Percentiles rank a stretch among this genome's conserved stretches.
Conservation (phyloP, 352 stramenopile genomes). For the Phytopythium delawarense region DNA sequence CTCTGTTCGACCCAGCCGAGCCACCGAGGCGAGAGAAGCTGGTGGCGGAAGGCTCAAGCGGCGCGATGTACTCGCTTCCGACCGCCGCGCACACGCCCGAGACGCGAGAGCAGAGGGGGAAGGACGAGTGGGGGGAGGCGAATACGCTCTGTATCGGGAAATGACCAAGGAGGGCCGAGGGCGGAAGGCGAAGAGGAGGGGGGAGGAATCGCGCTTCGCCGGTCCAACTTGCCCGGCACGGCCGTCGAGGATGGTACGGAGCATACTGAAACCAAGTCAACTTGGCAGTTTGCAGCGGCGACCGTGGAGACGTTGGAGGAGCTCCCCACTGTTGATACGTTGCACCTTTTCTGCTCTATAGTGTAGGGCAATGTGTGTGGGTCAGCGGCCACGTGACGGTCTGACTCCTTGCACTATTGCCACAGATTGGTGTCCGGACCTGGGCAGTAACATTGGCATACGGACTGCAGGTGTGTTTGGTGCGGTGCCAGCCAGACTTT, state of each 20-base stretch:
- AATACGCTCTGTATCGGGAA: slow-evolving; percentile 6
- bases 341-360: background rate
- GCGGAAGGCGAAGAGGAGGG: background rate
- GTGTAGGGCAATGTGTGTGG: background rate
- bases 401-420: slow-evolving; percentile 8
- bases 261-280: slow-evolving; percentile 6
- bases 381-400: background rate
- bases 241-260: background rate
- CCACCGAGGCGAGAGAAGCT: background rate
- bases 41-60: background rate
- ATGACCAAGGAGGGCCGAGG: slow-evolving; percentile 3
- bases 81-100: background rate
- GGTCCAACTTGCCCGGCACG: background rate
- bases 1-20: background rate
- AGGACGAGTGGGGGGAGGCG: slow-evolving; percentile 6
- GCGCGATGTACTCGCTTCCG: background rate
- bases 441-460: background rate
- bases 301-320: background rate
- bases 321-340: slow-evolving; percentile 2
- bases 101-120: slow-evolving; percentile 1
- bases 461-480: background rate
- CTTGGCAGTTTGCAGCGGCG: background rate
- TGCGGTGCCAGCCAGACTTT: background rate
- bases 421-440: background rate
- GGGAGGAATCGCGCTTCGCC: background rate